phyloP scores from a whole-genome alignment of 805 yeast genomes.

The Hanseniaspora osmophila region DNA sequence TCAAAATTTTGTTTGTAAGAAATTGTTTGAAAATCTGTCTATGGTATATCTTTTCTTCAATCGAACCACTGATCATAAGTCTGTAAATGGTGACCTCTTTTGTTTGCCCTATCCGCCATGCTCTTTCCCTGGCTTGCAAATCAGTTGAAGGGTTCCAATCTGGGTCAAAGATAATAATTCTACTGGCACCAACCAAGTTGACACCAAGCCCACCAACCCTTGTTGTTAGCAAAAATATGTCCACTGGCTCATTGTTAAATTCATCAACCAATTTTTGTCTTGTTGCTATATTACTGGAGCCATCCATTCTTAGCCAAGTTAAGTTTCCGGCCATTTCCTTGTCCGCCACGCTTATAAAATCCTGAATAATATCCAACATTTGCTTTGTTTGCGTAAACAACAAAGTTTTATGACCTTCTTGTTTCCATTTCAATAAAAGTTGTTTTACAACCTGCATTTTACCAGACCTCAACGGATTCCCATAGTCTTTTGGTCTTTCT shows the following conservation, averaged over 20 bases:
- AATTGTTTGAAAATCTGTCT: conserved; percentile 93
- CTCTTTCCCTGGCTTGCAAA: conserved; percentile 89
- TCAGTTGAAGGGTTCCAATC: conserved; percentile 99
- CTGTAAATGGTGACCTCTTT: conserved; percentile 83
- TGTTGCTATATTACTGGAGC: conserved; percentile 65
- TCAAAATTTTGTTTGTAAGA: conserved; percentile 79
- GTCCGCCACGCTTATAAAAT: conserved; percentile 35
- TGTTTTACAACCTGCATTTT: conserved; percentile 81
- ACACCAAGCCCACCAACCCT: conserved; percentile 94
- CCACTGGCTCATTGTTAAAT: conserved; percentile 50
- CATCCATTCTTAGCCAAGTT: conserved; percentile 79
- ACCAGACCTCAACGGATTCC: conserved; percentile 57
- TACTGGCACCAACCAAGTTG: conserved; percentile 84
- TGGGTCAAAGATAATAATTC: conserved; percentile 90
- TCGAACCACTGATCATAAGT: conserved; percentile 85
- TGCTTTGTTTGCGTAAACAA: conserved; percentile 89
- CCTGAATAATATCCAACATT: conserved; percentile 79
- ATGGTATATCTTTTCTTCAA: conserved; percentile 93
- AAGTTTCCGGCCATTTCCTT: conserved; percentile 22
- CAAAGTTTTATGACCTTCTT: conserved; percentile 63
- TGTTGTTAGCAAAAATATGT: conserved; percentile 75
- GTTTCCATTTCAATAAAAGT: conserved; percentile 59
- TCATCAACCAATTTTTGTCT: conserved; percentile 71
- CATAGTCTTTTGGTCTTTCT: conserved; percentile 27
- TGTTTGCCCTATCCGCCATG: conserved; percentile 94